phyloP scores from a whole-genome alignment of 495 filamentous ascomycete genomes.

The Hypomontagnella submonticulosa region DNA sequence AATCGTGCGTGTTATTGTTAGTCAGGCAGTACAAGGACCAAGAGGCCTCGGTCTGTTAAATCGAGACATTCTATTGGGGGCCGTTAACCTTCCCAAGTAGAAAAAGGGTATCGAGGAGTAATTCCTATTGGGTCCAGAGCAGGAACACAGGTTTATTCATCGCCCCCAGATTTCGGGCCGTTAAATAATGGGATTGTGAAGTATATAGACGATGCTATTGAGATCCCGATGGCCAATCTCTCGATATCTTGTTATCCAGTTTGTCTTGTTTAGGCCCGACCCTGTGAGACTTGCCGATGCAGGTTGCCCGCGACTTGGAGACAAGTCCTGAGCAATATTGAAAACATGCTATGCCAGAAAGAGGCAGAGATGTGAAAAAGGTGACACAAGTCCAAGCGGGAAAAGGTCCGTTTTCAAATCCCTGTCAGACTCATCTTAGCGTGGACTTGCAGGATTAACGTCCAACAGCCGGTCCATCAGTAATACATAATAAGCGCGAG shows the following conservation, averaged over 20 bases:
- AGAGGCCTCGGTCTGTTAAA: slow-evolving; percentile 25
- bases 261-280: slow-evolving; percentile 10
- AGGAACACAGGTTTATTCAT: slow-evolving; percentile 11
- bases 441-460: slow-evolving; percentile 27
- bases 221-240: slow-evolving; percentile 1
- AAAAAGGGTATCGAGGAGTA: slow-evolving; percentile 13
- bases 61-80: slow-evolving; percentile 37
- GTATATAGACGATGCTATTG: slow-evolving; percentile 1
- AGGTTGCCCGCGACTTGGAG: slow-evolving; percentile 21
- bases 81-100: slow-evolving; percentile 16
- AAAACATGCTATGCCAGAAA: slow-evolving; percentile 27
- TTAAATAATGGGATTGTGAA: slow-evolving; percentile 3
- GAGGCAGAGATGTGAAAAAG: slow-evolving; percentile 12
- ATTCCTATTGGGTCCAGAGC: slow-evolving; percentile 17
- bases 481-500: slow-evolving; percentile 41
- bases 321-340: slow-evolving; percentile 25
- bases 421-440: slow-evolving; percentile 24
- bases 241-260: not conserved
- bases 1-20: slow-evolving; percentile 8
- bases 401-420: slow-evolving; percentile 39
- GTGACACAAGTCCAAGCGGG: slow-evolving; percentile 40
- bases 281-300: slow-evolving; percentile 22
- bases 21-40: slow-evolving; percentile 12
- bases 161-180: slow-evolving; percentile 20
- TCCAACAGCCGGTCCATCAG: slow-evolving; percentile 31